These are phyloP conservation scores for Calonectria multiphialidica DNA, from an alignment of 2,329 filamentous ascomycete species.

Conservation along the genomic window DNA sequence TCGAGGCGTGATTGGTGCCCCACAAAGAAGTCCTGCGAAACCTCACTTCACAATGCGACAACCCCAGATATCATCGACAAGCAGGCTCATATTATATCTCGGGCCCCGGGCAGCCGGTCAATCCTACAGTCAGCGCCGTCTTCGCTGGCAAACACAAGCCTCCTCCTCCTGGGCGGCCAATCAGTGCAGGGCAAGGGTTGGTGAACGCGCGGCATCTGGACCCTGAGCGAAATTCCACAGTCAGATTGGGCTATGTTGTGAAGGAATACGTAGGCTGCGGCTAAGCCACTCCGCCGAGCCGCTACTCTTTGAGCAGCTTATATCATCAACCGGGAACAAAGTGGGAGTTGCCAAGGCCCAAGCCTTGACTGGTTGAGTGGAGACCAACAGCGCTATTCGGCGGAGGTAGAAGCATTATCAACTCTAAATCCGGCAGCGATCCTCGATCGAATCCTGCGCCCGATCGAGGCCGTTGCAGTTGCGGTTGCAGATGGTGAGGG, in stretches of 20 bases:
- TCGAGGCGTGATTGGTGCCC: not conserved
- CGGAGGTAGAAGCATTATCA: not conserved
- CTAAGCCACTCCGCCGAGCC: conserved; percentile 22
- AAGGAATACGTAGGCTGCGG: conserved; percentile 19
- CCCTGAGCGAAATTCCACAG: not conserved
- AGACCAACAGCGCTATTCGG: not conserved
- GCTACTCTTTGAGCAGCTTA: conserved; percentile 14
- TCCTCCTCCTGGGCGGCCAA: not conserved
- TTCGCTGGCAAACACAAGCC: not conserved
- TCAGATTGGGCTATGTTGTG: conserved; percentile 4
- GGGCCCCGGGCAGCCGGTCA: not conserved
- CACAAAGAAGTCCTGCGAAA: not conserved
- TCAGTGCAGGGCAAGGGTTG: not conserved
- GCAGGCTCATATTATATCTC: conserved; percentile 4
- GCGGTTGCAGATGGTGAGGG: not conserved
- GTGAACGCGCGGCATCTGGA: conserved; percentile 18
- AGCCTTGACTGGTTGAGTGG: not conserved
- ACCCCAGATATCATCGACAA: not conserved
- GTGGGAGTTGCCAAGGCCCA: conserved; percentile 11
- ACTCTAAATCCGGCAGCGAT: conserved; percentile 9
- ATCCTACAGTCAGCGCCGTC: conserved; percentile 9
- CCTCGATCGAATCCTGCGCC: not conserved
- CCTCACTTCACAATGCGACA: not conserved
- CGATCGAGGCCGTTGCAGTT: not conserved
- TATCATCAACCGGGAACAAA: not conserved